These are phyloP conservation scores for Cicer cuneatum DNA, from an alignment of 306 rosid species.

Conservation along the genomic window DNA sequence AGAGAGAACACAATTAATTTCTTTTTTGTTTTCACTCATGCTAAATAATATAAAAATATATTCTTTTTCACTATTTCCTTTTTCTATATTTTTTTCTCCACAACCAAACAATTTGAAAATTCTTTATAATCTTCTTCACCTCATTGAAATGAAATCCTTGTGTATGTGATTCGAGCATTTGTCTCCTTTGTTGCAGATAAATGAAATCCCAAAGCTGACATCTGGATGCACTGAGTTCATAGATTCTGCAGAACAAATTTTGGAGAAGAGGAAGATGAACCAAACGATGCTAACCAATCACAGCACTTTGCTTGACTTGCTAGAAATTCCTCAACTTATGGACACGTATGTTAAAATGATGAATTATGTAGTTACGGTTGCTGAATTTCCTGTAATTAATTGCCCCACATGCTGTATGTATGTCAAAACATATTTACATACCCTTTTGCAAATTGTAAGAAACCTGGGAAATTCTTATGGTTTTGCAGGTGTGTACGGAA, in stretches of 20 bases:
- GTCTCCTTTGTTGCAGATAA: slow-evolving; percentile 60
- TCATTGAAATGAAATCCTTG: background rate
- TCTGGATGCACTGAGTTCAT: slow-evolving; percentile 90
- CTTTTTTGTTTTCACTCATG: background rate
- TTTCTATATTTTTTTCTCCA: slow-evolving; percentile 28
- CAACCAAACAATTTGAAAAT: background rate
- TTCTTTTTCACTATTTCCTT: background rate
- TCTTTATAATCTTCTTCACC: slow-evolving; percentile 13
- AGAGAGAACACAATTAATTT: slow-evolving; percentile 1
- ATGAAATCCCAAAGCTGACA: slow-evolving; percentile 81
- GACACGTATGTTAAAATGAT: slow-evolving; percentile 68
- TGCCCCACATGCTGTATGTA: slow-evolving; percentile 2
- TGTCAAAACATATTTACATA: slow-evolving; percentile 2
- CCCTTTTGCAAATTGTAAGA: slow-evolving; percentile 33
- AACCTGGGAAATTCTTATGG: slow-evolving; percentile 34
- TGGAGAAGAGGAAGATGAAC: slow-evolving; percentile 97
- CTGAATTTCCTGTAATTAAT: slow-evolving; percentile 13
- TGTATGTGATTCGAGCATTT: slow-evolving; percentile 35
- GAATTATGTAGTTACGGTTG: slow-evolving; percentile 5
- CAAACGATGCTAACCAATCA: slow-evolving; percentile 92
- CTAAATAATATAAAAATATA: slow-evolving; percentile 2
- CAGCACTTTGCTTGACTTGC: slow-evolving; percentile 95
- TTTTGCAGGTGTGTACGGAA: slow-evolving; percentile 87
- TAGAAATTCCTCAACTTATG: slow-evolving; percentile 97
- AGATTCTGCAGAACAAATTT: slow-evolving; percentile 84